Conservation (phyloP, 148 eudicot genomes). For the Heliamphora exappendiculata region DNA sequence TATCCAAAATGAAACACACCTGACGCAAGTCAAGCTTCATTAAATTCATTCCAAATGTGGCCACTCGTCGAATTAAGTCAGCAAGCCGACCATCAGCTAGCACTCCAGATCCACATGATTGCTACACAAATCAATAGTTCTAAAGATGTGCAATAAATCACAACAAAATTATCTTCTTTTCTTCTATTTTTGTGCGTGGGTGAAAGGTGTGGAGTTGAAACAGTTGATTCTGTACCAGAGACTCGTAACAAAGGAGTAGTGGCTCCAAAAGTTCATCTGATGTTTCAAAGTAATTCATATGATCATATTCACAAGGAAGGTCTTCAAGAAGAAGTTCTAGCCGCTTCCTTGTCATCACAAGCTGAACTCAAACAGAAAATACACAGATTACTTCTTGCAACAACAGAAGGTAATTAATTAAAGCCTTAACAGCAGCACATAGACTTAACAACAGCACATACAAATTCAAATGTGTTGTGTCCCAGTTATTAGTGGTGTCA, state of each 20-base stretch:
- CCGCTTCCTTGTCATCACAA: slow-evolving; percentile 61
- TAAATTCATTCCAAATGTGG: slow-evolving; percentile 79
- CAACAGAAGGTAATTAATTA: not conserved
- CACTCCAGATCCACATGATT: slow-evolving; percentile 76
- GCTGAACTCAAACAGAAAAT: slow-evolving; percentile 32
- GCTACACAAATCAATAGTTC: slow-evolving; percentile 34
- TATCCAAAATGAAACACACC: slow-evolving; percentile 37
- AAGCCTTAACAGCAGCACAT: too few species aligned
- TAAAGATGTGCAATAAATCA: not conserved
- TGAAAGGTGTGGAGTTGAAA: not conserved
- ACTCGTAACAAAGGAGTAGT: slow-evolving; percentile 72
- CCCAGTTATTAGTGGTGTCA: not conserved
- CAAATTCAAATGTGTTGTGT: not conserved
- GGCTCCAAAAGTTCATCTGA: slow-evolving; percentile 73
- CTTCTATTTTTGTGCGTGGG: not conserved
- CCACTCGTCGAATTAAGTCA: slow-evolving; percentile 83
- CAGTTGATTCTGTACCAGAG: slow-evolving; percentile 47
- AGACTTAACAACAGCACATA: not conserved
- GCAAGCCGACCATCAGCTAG: slow-evolving; percentile 91
- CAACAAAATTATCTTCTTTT: slow-evolving; percentile 8
- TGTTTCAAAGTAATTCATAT: slow-evolving; percentile 67
- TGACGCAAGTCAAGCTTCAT: slow-evolving; percentile 95
- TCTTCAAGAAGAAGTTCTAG: slow-evolving; percentile 78
- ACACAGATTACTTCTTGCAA: not conserved
- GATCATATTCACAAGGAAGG: slow-evolving; percentile 66